Base-by-base conservation (phyloP, 1,284 basidiomycete species). In the Peniophora sp. region DNA sequence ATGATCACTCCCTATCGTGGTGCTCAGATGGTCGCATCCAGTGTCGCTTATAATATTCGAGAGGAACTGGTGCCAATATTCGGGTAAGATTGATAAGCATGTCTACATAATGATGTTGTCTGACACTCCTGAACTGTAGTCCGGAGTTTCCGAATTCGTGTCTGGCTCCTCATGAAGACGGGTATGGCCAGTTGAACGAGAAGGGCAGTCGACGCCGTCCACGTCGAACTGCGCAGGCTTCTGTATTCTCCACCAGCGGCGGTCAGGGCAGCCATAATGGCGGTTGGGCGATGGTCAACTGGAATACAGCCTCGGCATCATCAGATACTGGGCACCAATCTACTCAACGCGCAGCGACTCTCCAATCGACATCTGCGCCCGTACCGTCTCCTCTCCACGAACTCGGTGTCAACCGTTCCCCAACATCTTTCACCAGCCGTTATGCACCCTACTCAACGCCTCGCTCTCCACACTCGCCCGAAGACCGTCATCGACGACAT, bases 11-110 rank as follows among this genome's bases (percentile, higher is more conserved):
- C 18, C 17, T 46, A 34, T 50, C 37, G 17, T 36, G 35, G 51
- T 51, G 46, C 47, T 52, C 58, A 60, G 57, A 64, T 52, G 51
- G 51, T 32, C 52, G 55, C 51, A 52, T 57, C 15, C 62, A 89
- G 88, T 57, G 88, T 92, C 34, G 89, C 88, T n/a, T 92, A 86
- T 85, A 73, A 83, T n/a, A 90, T 92, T 59, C 83, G 88, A 47
- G 80, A 90, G 50, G 88, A 92, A 60, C 74, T 92, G 23, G 68
- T 92, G 48, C 89, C 88, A 17, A 69, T 92, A 34, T 92, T 92
- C 67, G 88, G 89, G 88, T 89, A 66, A 55, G 71, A 35, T 3
- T 43, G 11, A 47, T 27, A 46, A 34, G 44, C 36, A 36, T 46
- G n/a, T 24, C 32, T 47, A n/a, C 18, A 42, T 50, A 46, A 52